phyloP scores from a whole-genome alignment of 768 basidiomycete species.

The Lanmaoa rubissima region DNA sequence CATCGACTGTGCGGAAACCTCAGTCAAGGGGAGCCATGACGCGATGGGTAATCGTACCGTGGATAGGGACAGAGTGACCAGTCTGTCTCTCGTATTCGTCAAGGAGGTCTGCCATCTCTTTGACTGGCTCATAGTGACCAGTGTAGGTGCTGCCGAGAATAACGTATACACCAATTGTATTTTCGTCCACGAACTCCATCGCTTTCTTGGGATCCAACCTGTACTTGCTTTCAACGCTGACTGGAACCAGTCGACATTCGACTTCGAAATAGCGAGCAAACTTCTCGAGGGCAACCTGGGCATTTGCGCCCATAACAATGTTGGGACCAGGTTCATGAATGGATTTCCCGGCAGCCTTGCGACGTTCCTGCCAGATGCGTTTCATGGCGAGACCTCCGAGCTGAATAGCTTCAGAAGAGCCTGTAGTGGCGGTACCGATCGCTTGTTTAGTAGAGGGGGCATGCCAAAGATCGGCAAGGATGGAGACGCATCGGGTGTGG shows the following conservation, averaged over 20 bases:
- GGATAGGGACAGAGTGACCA: conserved; percentile 45
- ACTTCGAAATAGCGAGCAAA: conserved; percentile 70
- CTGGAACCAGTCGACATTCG: conserved; percentile 61
- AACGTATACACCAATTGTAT: conserved; percentile 68
- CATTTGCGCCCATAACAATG: conserved; percentile 65
- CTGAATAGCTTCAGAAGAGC: conserved; percentile 69
- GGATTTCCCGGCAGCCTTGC: conserved; percentile 62
- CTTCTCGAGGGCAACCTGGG: conserved; percentile 69
- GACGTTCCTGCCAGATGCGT: conserved; percentile 65
- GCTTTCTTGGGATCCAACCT: conserved; percentile 70
- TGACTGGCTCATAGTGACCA: conserved; percentile 74
- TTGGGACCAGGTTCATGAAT: conserved; percentile 67
- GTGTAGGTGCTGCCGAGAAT: conserved; percentile 58
- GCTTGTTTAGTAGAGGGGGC: conserved; percentile 53
- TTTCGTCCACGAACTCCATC: conserved; percentile 67
- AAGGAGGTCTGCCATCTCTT: conserved; percentile 78
- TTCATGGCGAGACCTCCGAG: conserved; percentile 74
- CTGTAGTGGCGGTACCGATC: conserved; percentile 69
- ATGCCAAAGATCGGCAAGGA: conserved; percentile 68
- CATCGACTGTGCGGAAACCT: conserved; percentile 42
- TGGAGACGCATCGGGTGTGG: conserved; percentile 48
- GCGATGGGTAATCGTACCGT: conserved; percentile 28
- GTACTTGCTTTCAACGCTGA: conserved; percentile 67
- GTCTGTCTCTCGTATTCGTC: conserved; percentile 51
- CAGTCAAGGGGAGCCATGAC: conserved; percentile 13